Base-by-base conservation (phyloP, 2,329 filamentous ascomycete species). In the Cordyceps cateniannulata region DNA sequence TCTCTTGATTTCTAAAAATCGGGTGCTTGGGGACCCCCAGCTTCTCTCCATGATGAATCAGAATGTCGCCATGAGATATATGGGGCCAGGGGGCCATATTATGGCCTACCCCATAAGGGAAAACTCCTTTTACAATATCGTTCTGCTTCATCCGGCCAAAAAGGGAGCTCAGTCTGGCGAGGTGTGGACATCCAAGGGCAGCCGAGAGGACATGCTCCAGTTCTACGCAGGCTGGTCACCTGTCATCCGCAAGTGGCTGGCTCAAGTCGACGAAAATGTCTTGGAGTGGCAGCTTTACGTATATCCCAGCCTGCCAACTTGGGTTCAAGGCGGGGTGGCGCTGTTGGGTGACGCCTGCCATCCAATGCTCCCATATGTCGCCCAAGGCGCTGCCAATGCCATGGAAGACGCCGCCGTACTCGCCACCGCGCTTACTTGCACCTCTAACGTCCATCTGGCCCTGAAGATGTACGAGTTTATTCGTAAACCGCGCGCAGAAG, bases 21-120 rank as follows among this genome's bases (percentile, higher is more conserved):
- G 87, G 62, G 88, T 93, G 83, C 73, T 79, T 60, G 66, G 81
- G 24, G 88, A 92, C 66, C 81, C 87, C 0, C 87, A 90, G 64
- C 77, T 91, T 52, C 76, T 87, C 25, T 76, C 72, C 0, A 76
- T 89, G 4, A 75, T 89, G 14, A 77, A 85, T 49, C 76, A 76
- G 18, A 81, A 86, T 60, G 73, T 76, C 7, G 85, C 84, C 1
- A 82, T 81, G 1, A 78, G 86, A 44, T 89, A 84, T 82, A 86
- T 88, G 55, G 85, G 86, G n/a, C 80, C 82, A 61, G 82, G 83
- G 67, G 78, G 84, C 4, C 86, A 89, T 65, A 84, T 88, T 63
- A 88, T 89, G 68, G 85, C 84, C 1, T 89, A 89, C 67, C 81
- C 85, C 0, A 80, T 89, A 32, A 79, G 81, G 59, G 79, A 79